A percentile compares a stretch with the other conserved stretches of the same genome.
phyloP scores from a whole-genome alignment of 1,139 yeast species.

The Blastobotrys arbuscula region DNA sequence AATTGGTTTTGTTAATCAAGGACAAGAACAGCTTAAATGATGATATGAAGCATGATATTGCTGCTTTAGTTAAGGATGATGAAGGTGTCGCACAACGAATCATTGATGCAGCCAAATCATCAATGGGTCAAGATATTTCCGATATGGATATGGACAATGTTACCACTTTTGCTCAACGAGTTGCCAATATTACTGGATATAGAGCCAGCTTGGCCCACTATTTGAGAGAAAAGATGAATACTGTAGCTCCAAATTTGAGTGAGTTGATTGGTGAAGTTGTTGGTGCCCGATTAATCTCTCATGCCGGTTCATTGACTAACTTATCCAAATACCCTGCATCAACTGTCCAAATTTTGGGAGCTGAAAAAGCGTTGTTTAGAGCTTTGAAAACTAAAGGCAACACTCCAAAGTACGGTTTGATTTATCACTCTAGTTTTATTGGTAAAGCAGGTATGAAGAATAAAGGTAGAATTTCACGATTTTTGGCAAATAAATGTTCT shows the following conservation, averaged over 20 bases:
- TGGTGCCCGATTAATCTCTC: constrained; percentile 97
- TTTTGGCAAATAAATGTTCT: constrained; percentile 97
- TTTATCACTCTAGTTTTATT: constrained; percentile 93
- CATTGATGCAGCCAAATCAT: constrained; percentile 86
- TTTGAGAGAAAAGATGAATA: constrained; percentile 91
- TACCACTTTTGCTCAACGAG: constrained; percentile 87
- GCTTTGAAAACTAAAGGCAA: constrained; percentile 98
- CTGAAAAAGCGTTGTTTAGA: constrained; percentile 97
- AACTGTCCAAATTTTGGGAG: constrained; percentile 96
- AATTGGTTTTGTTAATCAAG: constrained; percentile 72
- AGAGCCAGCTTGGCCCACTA: constrained; percentile 83
- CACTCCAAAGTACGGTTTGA: constrained; percentile 96
- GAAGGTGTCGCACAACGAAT: constrained; percentile 90
- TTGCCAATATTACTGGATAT: constrained; percentile 88
- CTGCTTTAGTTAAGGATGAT: constrained; percentile 86
- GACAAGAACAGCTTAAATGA: constrained; percentile 82
- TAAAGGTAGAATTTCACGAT: constrained; percentile 98
- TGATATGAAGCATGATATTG: constrained; percentile 82
- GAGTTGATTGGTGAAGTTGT: constrained; percentile 97
- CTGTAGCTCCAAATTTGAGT: constrained; percentile 95
- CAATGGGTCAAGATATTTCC: constrained; percentile 98
- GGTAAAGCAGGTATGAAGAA: constrained; percentile 96
- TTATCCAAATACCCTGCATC: constrained; percentile 98
- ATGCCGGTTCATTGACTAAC: constrained; percentile 95
- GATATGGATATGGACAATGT: constrained; percentile 91